Percentiles rank a stretch among this genome's conserved stretches.
Conservation (phyloP, 306 rosid genomes). For the Senna siamea region DNA sequence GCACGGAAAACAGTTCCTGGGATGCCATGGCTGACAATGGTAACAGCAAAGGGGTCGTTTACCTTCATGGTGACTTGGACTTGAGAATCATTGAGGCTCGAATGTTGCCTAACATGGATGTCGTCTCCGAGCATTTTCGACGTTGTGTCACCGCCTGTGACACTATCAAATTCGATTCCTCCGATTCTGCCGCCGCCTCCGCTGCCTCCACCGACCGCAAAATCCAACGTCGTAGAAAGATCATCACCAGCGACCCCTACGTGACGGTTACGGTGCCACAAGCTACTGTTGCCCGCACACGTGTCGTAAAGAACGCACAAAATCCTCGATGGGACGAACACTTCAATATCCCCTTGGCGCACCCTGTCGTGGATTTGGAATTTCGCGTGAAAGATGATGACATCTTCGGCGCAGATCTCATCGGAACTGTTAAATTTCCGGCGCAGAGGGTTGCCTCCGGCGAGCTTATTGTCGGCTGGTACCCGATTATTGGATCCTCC, state of each 20-base stretch:
- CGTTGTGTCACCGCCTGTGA: constrained; percentile 86
- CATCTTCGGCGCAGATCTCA: constrained; percentile 63
- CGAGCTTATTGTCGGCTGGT: constrained; percentile 53
- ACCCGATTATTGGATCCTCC: constrained; percentile 38
- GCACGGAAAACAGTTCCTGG: constrained; percentile 2
- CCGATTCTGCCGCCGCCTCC: constrained; percentile 14
- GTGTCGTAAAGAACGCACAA: constrained; percentile 72
- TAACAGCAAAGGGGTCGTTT: constrained; percentile 32
- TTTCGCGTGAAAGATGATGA: constrained; percentile 84
- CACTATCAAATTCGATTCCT: constrained; percentile 47
- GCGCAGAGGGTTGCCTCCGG: constrained; percentile 60
- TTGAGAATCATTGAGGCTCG: constrained; percentile 65
- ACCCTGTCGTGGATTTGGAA: constrained; percentile 61
- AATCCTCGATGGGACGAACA: constrained; percentile 69
- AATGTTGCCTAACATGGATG: constrained; percentile 80
- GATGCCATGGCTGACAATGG: constrained; percentile 54
- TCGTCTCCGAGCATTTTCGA: constrained; percentile 71
- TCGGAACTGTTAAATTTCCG: constrained; percentile 65
- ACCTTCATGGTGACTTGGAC: constrained; percentile 93
- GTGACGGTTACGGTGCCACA: constrained; percentile 79
- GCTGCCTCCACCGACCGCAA: background rate
- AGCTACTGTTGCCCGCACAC: constrained; percentile 86
- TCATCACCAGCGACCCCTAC: constrained; percentile 79
- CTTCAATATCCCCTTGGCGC: constrained; percentile 79
- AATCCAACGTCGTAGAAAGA: constrained; percentile 35